phyloP scores from a whole-genome alignment of 805 yeast genomes.

The Yarrowia keelungensis region DNA sequence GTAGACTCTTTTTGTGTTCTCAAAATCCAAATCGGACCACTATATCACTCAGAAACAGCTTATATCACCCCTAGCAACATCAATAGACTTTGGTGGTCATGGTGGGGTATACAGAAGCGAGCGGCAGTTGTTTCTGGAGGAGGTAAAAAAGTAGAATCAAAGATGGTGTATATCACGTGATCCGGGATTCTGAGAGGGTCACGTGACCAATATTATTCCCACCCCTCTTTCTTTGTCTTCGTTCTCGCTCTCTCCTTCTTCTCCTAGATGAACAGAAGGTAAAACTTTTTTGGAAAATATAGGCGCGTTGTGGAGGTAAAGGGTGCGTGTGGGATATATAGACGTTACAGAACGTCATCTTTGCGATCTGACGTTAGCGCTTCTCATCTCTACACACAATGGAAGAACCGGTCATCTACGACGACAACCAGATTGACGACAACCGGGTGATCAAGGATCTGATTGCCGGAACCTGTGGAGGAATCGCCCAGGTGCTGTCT shows the following conservation, averaged over 20 bases:
- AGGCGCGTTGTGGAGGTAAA: slow-evolving; percentile 25
- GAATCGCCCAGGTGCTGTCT: slow-evolving; percentile 90
- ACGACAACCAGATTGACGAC: slow-evolving; percentile 2
- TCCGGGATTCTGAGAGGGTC: background rate
- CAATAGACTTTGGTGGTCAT: background rate
- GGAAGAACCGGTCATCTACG: slow-evolving; percentile 38
- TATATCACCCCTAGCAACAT: background rate
- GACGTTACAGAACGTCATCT: too few species aligned
- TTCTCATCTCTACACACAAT: background rate
- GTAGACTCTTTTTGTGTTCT: too few species aligned
- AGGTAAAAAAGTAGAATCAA: too few species aligned
- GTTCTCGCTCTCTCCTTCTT: slow-evolving; percentile 11
- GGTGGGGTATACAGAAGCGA: slow-evolving; percentile 26
- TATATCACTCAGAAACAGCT: background rate
- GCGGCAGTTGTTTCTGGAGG: background rate
- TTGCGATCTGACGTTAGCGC: too few species aligned
- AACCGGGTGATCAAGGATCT: slow-evolving; percentile 72
- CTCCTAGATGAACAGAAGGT: slow-evolving; percentile 2
- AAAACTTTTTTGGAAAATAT: slow-evolving; percentile 31
- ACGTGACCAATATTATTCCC: background rate
- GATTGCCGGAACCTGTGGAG: slow-evolving; percentile 92
- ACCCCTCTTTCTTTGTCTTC: too few species aligned
- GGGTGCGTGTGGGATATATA: too few species aligned
- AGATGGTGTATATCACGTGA: too few species aligned
- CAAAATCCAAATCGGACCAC: background rate